Conservation (phyloP, 1,139 yeast genomes). For the Geotrichum europaeum region DNA sequence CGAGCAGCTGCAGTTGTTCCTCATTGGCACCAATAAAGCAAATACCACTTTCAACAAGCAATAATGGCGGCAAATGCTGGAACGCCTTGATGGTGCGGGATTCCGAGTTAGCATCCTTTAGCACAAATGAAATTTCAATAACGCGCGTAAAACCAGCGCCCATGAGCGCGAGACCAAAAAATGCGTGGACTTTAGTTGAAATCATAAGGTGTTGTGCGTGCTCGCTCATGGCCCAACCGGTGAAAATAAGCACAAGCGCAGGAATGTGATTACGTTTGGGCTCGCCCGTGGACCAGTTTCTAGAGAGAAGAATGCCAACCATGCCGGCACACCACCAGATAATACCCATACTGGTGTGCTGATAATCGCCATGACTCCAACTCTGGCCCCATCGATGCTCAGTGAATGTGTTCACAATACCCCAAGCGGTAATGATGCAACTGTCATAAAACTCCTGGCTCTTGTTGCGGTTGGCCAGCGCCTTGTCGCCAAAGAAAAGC, state of each 20-base stretch:
- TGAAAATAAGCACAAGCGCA: conserved; percentile 68
- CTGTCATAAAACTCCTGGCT: conserved; percentile 88
- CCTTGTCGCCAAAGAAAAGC: conserved; percentile 45
- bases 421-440: conserved; percentile 77
- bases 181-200: conserved; percentile 78
- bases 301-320: conserved; percentile 67
- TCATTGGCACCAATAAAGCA: conserved; percentile 90
- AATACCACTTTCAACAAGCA: conserved; percentile 70
- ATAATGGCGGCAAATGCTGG: conserved; percentile 79
- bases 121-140: conserved; percentile 66
- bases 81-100: conserved; percentile 54
- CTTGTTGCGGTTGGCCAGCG: conserved; percentile 38
- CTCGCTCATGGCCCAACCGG: conserved; percentile 92
- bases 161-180: conserved; percentile 79
- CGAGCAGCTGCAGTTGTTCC: conserved; percentile 69
- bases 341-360: conserved; percentile 93
- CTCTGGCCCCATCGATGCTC: conserved; percentile 94
- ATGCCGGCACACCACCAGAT: conserved; percentile 95
- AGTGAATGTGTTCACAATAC: conserved; percentile 87
- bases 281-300: conserved; percentile 20
- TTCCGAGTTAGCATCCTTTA: conserved; percentile 43
- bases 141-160: conserved; percentile 69
- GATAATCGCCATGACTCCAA: conserved; percentile 83
- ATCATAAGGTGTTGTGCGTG: conserved; percentile 70
- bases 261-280: conserved; percentile 66